A percentile compares a stretch with the other conserved stretches of the same genome.
Evolutionary conservation across 768 basidiomycete genomes (phyloP).

Genomic region (Paxillus rubicundulus): DNA sequence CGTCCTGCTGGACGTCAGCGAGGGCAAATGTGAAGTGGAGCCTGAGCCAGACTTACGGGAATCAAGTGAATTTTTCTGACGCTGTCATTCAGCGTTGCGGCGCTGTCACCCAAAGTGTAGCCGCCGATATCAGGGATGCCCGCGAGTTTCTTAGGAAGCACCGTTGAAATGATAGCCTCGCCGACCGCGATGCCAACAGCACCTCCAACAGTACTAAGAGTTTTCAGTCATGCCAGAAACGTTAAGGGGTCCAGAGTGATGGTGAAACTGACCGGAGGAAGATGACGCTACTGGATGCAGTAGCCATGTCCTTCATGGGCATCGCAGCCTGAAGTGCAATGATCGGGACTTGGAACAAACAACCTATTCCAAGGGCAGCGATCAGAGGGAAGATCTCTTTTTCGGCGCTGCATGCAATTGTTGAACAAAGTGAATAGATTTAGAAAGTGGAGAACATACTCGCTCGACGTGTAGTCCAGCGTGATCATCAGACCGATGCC

Average conservation of each 20-base stretch:
- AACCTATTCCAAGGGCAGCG: constrained; percentile 63
- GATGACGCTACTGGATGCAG: constrained; percentile 66
- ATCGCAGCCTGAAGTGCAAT: constrained; percentile 82
- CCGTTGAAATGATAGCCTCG: constrained; percentile 65
- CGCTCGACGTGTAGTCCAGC: constrained; percentile 56
- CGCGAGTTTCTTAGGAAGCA: constrained; percentile 37
- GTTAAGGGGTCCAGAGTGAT: background rate
- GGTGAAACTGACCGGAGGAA: constrained; percentile 54
- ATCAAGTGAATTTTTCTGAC: constrained; percentile 41
- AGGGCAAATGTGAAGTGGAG: background rate
- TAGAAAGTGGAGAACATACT: constrained; percentile 27
- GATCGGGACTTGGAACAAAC: constrained; percentile 64
- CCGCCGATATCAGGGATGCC: constrained; percentile 31
- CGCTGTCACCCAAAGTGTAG: constrained; percentile 36
- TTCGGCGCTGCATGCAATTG: constrained; percentile 42
- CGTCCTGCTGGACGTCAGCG: constrained; percentile 39
- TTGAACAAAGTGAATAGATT: background rate
- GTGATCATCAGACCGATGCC: constrained; percentile 74
- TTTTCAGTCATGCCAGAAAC: constrained; percentile 2
- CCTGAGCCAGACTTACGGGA: constrained; percentile 11
- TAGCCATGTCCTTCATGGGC: constrained; percentile 86
- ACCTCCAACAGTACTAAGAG: constrained; percentile 62
- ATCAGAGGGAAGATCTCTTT: constrained; percentile 66
- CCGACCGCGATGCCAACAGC: constrained; percentile 74
- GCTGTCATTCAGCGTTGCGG: constrained; percentile 44